Conservation (phyloP, 2,329 filamentous ascomycete genomes). For the Arthrobotrys entomopaga region DNA sequence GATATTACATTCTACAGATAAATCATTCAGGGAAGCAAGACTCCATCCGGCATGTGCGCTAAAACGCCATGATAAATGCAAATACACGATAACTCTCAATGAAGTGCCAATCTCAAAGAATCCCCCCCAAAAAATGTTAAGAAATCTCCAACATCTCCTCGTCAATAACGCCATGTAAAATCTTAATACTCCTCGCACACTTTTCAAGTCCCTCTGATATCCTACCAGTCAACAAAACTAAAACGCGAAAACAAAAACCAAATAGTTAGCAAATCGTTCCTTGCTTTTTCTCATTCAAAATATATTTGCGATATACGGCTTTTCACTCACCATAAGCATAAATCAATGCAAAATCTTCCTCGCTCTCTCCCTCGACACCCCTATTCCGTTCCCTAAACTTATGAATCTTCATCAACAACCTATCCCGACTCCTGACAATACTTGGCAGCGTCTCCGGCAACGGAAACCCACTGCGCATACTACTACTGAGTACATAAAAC, state of each 20-base stretch:
- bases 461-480: constrained; percentile 93
- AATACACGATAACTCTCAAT: not conserved
- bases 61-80: not conserved
- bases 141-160: constrained; percentile 67
- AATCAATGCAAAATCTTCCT: constrained; percentile 83
- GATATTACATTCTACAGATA: too few species aligned
- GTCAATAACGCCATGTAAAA: constrained; percentile 72
- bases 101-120: not conserved
- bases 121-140: not conserved
- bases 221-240: constrained; percentile 72
- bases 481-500: constrained; percentile 84
- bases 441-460: constrained; percentile 88
- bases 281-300: too few species aligned
- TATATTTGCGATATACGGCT: too few species aligned
- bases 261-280: not conserved
- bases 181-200: constrained; percentile 71
- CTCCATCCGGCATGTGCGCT: too few species aligned
- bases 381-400: constrained; percentile 76
- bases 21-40: too few species aligned
- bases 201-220: constrained; percentile 73
- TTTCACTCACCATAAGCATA: constrained; percentile 77
- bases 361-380: constrained; percentile 63
- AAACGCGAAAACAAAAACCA: constrained; percentile 3
- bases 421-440: constrained; percentile 81
- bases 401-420: constrained; percentile 86